These are phyloP conservation scores for Penicillium frequentans DNA, from an alignment of 2,329 filamentous ascomycete species.

Conservation along the genomic window DNA sequence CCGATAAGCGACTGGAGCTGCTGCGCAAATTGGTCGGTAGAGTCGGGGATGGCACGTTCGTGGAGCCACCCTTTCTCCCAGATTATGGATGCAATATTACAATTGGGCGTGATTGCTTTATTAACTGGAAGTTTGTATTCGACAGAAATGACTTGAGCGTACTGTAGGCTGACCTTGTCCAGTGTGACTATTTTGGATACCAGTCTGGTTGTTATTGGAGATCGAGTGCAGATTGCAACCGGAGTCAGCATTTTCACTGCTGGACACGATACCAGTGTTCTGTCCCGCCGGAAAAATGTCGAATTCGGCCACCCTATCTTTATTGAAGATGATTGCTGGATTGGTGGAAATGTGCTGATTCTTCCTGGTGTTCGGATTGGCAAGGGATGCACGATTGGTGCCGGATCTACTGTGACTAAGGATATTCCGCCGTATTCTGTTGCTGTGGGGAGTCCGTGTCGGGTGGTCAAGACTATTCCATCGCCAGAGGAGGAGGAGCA, in stretches of 20 bases:
- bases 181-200: constrained; percentile 60
- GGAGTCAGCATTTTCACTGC: constrained; percentile 55
- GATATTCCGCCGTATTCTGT: constrained; percentile 41
- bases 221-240: constrained; percentile 55
- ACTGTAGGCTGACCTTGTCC: not conserved
- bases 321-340: constrained; percentile 60
- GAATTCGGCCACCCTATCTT: constrained; percentile 72
- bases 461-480: constrained; percentile 18
- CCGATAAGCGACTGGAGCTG: constrained; percentile 24
- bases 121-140: constrained; percentile 33
- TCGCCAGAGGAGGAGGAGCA: constrained; percentile 23
- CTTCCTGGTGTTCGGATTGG: constrained; percentile 41
- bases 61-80: constrained; percentile 33
- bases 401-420: constrained; percentile 4
- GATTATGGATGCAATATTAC: constrained; percentile 36
- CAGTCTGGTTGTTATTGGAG: constrained; percentile 54
- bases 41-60: constrained; percentile 30
- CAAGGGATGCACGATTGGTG: constrained; percentile 21
- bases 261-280: constrained; percentile 54
- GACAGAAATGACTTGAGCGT: not conserved
- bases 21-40: constrained; percentile 28
- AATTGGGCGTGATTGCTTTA: constrained; percentile 32
- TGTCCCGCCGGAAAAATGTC: constrained; percentile 48
- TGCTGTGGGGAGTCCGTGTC: constrained; percentile 26
- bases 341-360: constrained; percentile 45